phyloP scores from a whole-genome alignment of 1,139 yeast genomes.

The Yamadazyma kanchanaburiensis region DNA sequence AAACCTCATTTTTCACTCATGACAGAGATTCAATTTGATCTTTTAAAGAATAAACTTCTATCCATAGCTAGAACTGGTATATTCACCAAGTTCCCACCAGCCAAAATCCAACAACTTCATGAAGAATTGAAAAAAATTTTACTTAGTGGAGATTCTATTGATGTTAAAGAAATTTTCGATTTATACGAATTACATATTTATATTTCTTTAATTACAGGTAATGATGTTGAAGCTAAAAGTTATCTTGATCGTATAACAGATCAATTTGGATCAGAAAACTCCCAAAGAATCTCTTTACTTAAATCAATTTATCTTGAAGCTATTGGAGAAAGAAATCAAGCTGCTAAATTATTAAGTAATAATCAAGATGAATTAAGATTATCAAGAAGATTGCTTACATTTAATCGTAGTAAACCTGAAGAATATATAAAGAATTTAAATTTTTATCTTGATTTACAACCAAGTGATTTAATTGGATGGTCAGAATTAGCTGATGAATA shows the following conservation, averaged over 20 bases:
- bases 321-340: conserved; percentile 34
- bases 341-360: conserved; percentile 35
- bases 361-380: conserved; percentile 34
- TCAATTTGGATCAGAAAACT: conserved; percentile 42
- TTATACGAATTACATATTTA: conserved; percentile 72
- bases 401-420: conserved; percentile 17
- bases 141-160: conserved; percentile 25
- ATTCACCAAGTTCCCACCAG: conserved; percentile 35
- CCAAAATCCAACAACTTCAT: conserved; percentile 27
- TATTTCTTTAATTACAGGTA: conserved; percentile 57
- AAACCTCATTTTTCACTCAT: too few species aligned
- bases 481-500: conserved; percentile 69
- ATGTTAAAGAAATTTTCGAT: conserved; percentile 51
- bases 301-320: conserved; percentile 58
- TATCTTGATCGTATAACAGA: conserved; percentile 64
- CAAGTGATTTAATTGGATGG: conserved; percentile 77
- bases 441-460: conserved; percentile 52
- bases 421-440: conserved; percentile 49
- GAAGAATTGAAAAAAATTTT: conserved; percentile 32
- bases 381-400: conserved; percentile 34
- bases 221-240: conserved; percentile 69
- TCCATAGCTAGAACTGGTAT: conserved; percentile 29
- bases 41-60: conserved; percentile 21
- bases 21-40: conserved; percentile 5
- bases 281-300: conserved; percentile 58